Evolutionary conservation across 306 rosid species (phyloP).

Genomic region (Acacia acuminata): DNA sequence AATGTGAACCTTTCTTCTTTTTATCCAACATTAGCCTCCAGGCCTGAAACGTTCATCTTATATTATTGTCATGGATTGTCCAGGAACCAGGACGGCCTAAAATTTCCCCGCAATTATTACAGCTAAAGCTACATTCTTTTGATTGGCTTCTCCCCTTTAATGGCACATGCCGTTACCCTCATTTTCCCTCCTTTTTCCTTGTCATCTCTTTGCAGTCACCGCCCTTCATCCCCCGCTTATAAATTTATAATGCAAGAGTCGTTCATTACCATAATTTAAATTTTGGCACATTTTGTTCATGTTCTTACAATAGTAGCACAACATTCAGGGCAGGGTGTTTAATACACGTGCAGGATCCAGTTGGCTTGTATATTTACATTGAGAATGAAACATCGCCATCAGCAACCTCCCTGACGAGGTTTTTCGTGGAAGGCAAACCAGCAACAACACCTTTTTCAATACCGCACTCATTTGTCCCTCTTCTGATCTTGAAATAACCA

Average conservation of each 20-base stretch:
- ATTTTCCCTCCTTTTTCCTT: too few species aligned
- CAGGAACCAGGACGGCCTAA: background rate
- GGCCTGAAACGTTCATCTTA: background rate
- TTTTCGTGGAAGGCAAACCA: conserved; percentile 81
- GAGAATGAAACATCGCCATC: conserved; percentile 49
- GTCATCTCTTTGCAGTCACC: background rate
- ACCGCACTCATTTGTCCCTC: conserved; percentile 93
- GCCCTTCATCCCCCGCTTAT: background rate
- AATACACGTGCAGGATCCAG: conserved; percentile 20
- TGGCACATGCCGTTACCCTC: too few species aligned
- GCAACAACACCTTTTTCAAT: conserved; percentile 82
- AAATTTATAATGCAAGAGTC: background rate
- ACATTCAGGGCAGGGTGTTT: conserved; percentile 16
- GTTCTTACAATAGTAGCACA: conserved; percentile 3
- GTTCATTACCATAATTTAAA: conserved; percentile 24
- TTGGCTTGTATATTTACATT: conserved; percentile 26
- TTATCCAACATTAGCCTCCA: too few species aligned
- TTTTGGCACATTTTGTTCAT: background rate
- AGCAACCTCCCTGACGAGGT: conserved; percentile 49
- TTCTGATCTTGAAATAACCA: conserved; percentile 90
- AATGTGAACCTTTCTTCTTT: too few species aligned
- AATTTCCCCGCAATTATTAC: background rate
- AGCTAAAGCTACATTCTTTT: too few species aligned
- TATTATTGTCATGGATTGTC: background rate
- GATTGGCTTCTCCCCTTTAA: too few species aligned